phyloP scores from a whole-genome alignment of 2,329 filamentous ascomycete species.

The Zelopaecilomyces penicillatus region DNA sequence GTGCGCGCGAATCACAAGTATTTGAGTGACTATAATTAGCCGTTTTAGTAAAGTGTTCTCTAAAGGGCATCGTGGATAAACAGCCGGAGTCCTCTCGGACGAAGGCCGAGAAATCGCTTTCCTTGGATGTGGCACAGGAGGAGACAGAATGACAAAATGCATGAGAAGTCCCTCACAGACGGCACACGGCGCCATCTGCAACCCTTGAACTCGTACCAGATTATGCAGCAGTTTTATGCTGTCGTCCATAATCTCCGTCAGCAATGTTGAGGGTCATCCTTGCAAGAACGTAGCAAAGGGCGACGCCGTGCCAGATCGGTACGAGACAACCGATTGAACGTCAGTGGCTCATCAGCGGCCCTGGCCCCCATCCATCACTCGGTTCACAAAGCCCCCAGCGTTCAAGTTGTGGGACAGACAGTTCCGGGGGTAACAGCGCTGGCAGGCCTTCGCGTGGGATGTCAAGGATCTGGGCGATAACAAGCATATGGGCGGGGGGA shows the following conservation, averaged over 20 bases:
- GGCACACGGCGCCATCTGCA: too few relatives aligned
- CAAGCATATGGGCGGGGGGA: constrained; percentile 10
- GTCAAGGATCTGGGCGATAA: constrained; percentile 9
- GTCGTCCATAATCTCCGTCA: not conserved
- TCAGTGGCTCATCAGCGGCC: not conserved
- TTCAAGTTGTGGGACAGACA: not conserved
- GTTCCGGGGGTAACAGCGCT: constrained; percentile 1
- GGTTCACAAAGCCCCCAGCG: not conserved
- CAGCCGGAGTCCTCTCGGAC: constrained; percentile 4
- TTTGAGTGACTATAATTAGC: too few relatives aligned
- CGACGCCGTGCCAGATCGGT: constrained; percentile 3
- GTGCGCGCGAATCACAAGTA: too few relatives aligned
- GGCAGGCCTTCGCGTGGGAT: constrained; percentile 8
- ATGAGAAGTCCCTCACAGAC: too few relatives aligned
- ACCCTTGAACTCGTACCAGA: too few relatives aligned
- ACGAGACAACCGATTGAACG: constrained; percentile 2
- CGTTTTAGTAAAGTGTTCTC: too few relatives aligned
- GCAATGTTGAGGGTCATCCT: not conserved
- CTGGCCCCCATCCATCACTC: not conserved
- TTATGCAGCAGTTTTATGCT: too few relatives aligned
- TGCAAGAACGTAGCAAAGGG: constrained; percentile 2
- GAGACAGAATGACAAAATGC: too few relatives aligned
- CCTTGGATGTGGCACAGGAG: too few relatives aligned
- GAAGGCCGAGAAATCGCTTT: constrained; percentile 5
- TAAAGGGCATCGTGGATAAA: not conserved